phyloP scores from a whole-genome alignment of 2,329 filamentous ascomycete species.

The Raffaelea arxii region DNA sequence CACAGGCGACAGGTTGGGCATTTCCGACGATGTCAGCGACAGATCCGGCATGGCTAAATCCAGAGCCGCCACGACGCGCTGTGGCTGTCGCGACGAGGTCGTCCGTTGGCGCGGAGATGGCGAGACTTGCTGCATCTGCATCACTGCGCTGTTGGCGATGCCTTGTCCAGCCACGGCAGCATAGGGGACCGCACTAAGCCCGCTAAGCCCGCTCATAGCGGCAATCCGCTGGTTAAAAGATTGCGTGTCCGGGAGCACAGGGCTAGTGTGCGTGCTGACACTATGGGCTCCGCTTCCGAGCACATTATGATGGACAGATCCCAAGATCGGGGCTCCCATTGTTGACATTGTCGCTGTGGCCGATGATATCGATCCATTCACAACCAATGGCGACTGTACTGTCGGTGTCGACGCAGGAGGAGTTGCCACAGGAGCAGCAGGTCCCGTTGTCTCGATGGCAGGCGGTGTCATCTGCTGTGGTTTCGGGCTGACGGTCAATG shows the following conservation, averaged over 20 bases:
- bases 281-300: background rate
- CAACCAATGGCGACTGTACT: slow-evolving; percentile 39
- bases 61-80: slow-evolving; percentile 43
- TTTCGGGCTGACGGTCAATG: slow-evolving; percentile 1
- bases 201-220: slow-evolving; percentile 14
- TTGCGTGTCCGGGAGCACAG: slow-evolving; percentile 6
- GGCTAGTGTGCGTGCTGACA: background rate
- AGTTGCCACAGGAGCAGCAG: too few relatives aligned
- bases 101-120: slow-evolving; percentile 25
- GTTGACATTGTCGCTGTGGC: too few relatives aligned
- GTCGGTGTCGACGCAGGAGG: slow-evolving; percentile 17
- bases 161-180: slow-evolving; percentile 17
- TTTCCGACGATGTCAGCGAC: slow-evolving; percentile 30
- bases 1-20: slow-evolving; percentile 58
- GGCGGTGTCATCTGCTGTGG: background rate
- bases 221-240: slow-evolving; percentile 23
- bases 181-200: slow-evolving; percentile 15
- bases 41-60: slow-evolving; percentile 43
- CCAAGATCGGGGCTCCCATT: too few relatives aligned
- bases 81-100: slow-evolving; percentile 32
- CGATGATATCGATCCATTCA: slow-evolving; percentile 32
- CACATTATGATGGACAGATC: too few relatives aligned
- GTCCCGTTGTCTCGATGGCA: too few relatives aligned
- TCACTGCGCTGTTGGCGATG: slow-evolving; percentile 15
- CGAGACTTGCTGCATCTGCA: slow-evolving; percentile 20